These are phyloP conservation scores for Grosmannia huntii DNA, from an alignment of 2,329 filamentous ascomycete species.

Conservation along the genomic window DNA sequence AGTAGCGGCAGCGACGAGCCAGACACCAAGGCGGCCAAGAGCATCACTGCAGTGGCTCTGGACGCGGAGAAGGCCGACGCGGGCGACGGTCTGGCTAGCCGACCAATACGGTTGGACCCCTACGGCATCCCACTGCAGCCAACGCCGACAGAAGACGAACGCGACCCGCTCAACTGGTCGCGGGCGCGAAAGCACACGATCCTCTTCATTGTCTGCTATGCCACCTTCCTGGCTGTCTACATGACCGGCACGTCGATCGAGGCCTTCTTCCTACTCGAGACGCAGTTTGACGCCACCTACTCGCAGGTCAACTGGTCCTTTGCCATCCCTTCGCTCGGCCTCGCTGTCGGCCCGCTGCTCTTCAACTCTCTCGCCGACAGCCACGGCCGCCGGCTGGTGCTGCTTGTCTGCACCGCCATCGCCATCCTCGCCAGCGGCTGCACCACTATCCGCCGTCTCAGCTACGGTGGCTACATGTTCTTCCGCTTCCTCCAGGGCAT, in stretches of 20 bases:
- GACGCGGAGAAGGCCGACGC: background rate
- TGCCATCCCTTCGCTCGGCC: background rate
- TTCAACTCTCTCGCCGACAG: background rate
- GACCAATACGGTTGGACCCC: background rate
- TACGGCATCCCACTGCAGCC: conserved; percentile 4
- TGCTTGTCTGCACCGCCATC: background rate
- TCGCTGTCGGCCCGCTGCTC: conserved; percentile 1
- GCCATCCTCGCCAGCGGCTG: conserved; percentile 1
- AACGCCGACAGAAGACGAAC: background rate
- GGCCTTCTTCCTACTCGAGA: conserved; percentile 3
- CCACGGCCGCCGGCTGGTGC: background rate
- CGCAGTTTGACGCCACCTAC: conserved; percentile 1
- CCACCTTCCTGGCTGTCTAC: background rate
- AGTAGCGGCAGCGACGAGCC: background rate
- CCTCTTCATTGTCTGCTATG: conserved; percentile 3
- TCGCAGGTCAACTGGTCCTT: conserved; percentile 2
- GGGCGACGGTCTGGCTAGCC: background rate
- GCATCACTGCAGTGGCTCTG: background rate
- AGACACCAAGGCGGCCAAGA: background rate
- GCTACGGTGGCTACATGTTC: conserved; percentile 1
- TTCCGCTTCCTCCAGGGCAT: conserved; percentile 3
- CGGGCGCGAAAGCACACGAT: background rate
- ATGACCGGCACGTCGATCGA: conserved; percentile 1
- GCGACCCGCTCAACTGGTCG: conserved; percentile 6
- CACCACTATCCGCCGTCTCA: background rate